A percentile compares a stretch with the other conserved stretches of the same genome.
Conservation (phyloP, 495 filamentous ascomycete species). For the Penicillium dipodomyicola region DNA sequence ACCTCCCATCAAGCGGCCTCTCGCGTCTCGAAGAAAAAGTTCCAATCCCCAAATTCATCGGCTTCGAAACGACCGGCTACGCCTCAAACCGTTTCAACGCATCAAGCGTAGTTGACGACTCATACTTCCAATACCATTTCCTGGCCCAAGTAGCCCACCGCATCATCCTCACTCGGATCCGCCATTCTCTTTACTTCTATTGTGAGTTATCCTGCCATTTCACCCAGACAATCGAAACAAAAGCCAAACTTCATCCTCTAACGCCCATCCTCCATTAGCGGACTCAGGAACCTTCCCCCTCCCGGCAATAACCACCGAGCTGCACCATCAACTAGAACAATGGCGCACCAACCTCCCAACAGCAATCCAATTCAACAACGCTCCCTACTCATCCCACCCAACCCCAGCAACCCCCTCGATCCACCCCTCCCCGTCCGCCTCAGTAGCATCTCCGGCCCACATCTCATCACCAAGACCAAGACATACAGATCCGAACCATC, state of each 20-base stretch:
- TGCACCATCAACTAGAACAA: constrained; percentile 48
- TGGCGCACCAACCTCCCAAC: constrained; percentile 47
- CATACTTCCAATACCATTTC: constrained; percentile 51
- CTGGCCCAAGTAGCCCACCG: constrained; percentile 50
- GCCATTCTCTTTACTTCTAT: constrained; percentile 49
- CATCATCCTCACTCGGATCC: constrained; percentile 49
- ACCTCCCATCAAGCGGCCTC: constrained; percentile 47
- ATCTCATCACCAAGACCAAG: constrained; percentile 16
- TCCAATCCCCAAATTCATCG: constrained; percentile 49
- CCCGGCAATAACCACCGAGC: constrained; percentile 45
- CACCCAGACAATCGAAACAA: neutral
- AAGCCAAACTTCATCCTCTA: neutral
- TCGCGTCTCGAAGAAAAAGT: constrained; percentile 46
- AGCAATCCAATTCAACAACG: constrained; percentile 41
- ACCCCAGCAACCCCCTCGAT: constrained; percentile 17
- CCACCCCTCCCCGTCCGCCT: constrained; percentile 24
- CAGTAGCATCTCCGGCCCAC: constrained; percentile 29
- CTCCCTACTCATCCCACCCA: constrained; percentile 17
- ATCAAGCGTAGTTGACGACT: constrained; percentile 41
- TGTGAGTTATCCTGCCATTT: constrained; percentile 28
- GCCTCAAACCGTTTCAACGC: constrained; percentile 28
- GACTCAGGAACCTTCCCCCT: constrained; percentile 47
- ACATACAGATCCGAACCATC: constrained; percentile 24
- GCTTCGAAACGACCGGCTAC: constrained; percentile 41
- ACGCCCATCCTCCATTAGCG: constrained; percentile 22